These are phyloP conservation scores for Physocladia obscura DNA, from an alignment of 192 early-diverging fungal genomes.

Conservation along the genomic window DNA sequence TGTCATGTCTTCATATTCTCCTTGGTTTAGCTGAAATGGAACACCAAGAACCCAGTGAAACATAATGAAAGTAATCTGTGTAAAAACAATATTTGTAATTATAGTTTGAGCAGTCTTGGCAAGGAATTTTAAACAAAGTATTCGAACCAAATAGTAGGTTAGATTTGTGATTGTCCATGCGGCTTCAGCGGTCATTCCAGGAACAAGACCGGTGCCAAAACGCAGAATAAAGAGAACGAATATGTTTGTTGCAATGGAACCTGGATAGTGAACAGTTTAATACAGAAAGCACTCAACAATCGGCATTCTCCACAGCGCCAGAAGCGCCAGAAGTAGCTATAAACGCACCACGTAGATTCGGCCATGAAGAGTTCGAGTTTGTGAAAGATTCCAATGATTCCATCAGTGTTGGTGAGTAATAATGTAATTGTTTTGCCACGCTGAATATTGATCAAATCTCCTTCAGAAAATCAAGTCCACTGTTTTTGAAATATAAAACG, in stretches of 20 bases:
- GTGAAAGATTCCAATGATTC: conserved; percentile 25
- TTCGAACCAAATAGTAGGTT: conserved; percentile 82
- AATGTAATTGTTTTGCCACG: no score
- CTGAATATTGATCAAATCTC: no score
- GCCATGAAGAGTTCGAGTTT: conserved; percentile 26
- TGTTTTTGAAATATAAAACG: no score
- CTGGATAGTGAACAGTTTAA: no score
- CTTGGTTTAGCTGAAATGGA: conserved; percentile 92
- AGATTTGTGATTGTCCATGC: conserved; percentile 97
- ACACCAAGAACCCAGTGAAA: conserved; percentile 96
- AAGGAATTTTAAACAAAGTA: no score
- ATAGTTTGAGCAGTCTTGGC: no score
- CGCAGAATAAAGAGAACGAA: conserved; percentile 79
- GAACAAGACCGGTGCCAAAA: conserved; percentile 78
- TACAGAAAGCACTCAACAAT: no score
- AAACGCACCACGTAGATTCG: conserved; percentile 17
- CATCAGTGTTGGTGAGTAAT: no score
- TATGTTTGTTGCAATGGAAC: conserved; percentile 88
- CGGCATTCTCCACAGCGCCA: no score
- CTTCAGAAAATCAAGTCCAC: no score
- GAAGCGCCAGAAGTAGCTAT: no score
- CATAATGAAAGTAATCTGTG: conserved; percentile 92
- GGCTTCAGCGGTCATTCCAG: conserved; percentile 85
- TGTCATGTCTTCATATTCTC: conserved; percentile 88
- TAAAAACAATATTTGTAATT: no score